Percentiles rank a stretch among this genome's conserved stretches.
These are phyloP conservation scores for Hyaloscypha finlandica DNA, from an alignment of 495 filamentous ascomycete species.

Conservation along the genomic window DNA sequence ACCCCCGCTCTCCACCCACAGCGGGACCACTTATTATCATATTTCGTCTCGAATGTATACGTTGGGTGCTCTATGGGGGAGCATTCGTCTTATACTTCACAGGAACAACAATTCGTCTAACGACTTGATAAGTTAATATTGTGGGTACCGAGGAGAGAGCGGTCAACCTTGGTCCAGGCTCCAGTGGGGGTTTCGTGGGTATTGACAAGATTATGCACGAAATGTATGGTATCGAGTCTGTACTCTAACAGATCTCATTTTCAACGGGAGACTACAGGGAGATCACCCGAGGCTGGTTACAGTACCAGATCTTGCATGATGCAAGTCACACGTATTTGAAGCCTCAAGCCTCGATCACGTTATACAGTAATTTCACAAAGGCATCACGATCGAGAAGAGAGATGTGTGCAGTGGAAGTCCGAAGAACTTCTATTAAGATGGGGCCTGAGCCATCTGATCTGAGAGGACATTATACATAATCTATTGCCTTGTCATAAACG, in stretches of 20 bases:
- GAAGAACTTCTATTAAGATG: neutral
- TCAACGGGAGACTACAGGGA: slow-evolving; percentile 1
- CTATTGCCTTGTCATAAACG: neutral
- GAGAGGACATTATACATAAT: neutral
- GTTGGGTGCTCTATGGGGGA: neutral
- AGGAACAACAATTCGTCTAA: neutral
- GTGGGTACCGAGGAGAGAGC: neutral
- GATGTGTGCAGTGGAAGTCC: neutral
- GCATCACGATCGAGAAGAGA: neutral
- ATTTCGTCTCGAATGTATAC: neutral
- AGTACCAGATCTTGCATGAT: slow-evolving; percentile 11
- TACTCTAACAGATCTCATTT: neutral
- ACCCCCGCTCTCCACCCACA: neutral
- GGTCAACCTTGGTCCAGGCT: neutral
- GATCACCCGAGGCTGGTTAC: neutral
- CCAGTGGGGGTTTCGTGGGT: neutral
- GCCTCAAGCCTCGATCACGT: slow-evolving; percentile 4
- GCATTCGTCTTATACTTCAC: neutral
- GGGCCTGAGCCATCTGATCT: neutral
- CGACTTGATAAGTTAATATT: neutral
- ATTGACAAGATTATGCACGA: neutral
- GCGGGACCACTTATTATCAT: neutral
- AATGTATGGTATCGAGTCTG: neutral
- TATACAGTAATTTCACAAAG: neutral
- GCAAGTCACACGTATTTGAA: neutral